A percentile compares a stretch with the other conserved stretches of the same genome.
Conservation (phyloP, 441 rosid genomes). For the Manihot esculenta region DNA sequence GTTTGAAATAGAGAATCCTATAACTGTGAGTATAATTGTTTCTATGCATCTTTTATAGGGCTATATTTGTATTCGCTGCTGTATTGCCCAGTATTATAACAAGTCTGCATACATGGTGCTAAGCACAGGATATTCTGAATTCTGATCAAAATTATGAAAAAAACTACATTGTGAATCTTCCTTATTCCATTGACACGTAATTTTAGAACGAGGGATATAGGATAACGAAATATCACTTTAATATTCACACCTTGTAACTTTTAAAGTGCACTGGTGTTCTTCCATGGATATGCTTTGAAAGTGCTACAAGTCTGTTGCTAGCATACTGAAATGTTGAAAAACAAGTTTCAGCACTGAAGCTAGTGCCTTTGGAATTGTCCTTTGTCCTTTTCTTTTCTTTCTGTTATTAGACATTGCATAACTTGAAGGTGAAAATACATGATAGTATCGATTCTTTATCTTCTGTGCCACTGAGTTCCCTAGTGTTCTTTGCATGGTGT, state of each 20-base stretch:
- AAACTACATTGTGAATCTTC: background rate
- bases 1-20: slow-evolving; percentile 83
- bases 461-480: background rate
- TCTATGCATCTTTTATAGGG: slow-evolving; percentile 17
- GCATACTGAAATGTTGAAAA: background rate
- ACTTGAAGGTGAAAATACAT: slow-evolving; percentile 1
- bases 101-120: background rate
- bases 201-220: background rate
- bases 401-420: background rate
- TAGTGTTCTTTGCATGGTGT: background rate
- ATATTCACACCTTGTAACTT: background rate
- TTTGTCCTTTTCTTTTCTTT: slow-evolving; percentile 7
- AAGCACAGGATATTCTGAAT: slow-evolving; percentile 10
- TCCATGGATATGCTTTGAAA: background rate
- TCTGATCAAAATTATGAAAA: slow-evolving; percentile 3
- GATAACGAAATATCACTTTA: background rate
- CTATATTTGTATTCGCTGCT: slow-evolving; percentile 8
- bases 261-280: background rate
- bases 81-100: background rate
- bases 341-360: background rate
- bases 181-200: background rate
- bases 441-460: background rate
- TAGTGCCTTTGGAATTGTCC: background rate
- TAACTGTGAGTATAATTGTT: slow-evolving; percentile 62
- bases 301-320: background rate